Conservation (phyloP, 1,284 basidiomycete species). For the Coniferiporia weirii region DNA sequence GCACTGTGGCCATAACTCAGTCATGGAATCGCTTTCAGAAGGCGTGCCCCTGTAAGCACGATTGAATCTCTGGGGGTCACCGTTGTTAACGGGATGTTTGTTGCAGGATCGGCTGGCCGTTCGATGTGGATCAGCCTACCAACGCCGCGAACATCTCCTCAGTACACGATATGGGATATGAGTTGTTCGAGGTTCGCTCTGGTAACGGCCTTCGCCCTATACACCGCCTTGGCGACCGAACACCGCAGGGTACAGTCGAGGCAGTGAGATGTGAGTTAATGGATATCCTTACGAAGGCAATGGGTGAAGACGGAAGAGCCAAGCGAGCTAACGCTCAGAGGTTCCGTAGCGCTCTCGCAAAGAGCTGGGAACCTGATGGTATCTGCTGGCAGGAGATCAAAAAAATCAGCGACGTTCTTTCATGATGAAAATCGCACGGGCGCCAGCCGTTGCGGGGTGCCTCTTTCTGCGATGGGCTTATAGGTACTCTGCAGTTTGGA, state of each 20-base stretch:
- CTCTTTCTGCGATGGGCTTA: no score
- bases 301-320: conserved; percentile 5
- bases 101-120: conserved; percentile 27
- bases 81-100: neutral
- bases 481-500: no score
- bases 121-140: conserved; percentile 23
- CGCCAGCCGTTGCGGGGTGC: no score
- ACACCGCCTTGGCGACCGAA: conserved; percentile 5
- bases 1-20: conserved; percentile 20
- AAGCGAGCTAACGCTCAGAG: conserved; percentile 10
- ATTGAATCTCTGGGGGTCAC: neutral
- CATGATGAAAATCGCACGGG: neutral
- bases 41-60: conserved; percentile 18
- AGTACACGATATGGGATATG: conserved; percentile 24
- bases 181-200: conserved; percentile 26
- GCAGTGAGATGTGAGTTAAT: conserved; percentile 1
- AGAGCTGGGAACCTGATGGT: conserved; percentile 9
- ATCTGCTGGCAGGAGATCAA: conserved; percentile 8
- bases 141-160: conserved; percentile 23
- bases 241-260: conserved; percentile 6
- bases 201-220: conserved; percentile 23
- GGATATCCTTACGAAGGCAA: neutral
- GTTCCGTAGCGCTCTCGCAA: conserved; percentile 3
- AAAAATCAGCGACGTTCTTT: neutral
- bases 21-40: conserved; percentile 17